Conservation (phyloP, 2,329 filamentous ascomycete genomes). For the Fusarium sp. region DNA sequence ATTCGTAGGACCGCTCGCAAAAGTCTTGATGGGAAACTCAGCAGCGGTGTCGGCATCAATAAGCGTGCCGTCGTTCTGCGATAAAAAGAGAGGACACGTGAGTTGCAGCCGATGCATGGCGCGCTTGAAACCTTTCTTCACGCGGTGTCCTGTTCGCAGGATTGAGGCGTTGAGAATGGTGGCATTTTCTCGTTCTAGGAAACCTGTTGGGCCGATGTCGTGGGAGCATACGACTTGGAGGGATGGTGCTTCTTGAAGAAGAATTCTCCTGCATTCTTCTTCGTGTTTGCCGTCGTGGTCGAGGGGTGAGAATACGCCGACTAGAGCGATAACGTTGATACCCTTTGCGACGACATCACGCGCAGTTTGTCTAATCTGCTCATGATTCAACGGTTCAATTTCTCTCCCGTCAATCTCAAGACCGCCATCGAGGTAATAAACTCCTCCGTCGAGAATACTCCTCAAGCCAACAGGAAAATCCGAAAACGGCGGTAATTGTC, state of each 20-base stretch:
- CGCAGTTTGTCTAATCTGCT: constrained; percentile 52
- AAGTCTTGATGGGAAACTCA: constrained; percentile 63
- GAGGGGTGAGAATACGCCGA: constrained; percentile 60
- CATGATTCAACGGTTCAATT: constrained; percentile 53
- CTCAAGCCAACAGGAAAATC: constrained; percentile 58
- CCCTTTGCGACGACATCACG: constrained; percentile 51
- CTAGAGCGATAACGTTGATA: constrained; percentile 54
- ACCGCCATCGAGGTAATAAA: constrained; percentile 58
- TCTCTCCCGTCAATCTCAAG: constrained; percentile 62
- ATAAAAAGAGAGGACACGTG: constrained; percentile 60
- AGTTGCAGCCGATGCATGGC: constrained; percentile 59
- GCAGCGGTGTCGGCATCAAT: constrained; percentile 61
- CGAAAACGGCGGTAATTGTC: constrained; percentile 58
- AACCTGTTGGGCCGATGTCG: constrained; percentile 57
- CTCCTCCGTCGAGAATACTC: constrained; percentile 56
- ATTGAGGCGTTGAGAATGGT: constrained; percentile 67
- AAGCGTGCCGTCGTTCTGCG: constrained; percentile 66
- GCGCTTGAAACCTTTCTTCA: constrained; percentile 59
- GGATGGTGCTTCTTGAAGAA: constrained; percentile 51
- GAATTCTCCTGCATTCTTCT: constrained; percentile 52
- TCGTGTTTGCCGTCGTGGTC: constrained; percentile 57
- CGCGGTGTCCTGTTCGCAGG: constrained; percentile 58
- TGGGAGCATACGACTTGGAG: constrained; percentile 57
- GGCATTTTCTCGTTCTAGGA: constrained; percentile 64
- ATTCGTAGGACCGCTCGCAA: constrained; percentile 66